Conservation (phyloP, 2,329 filamentous ascomycete species). For the Paecilomyces niveus region DNA sequence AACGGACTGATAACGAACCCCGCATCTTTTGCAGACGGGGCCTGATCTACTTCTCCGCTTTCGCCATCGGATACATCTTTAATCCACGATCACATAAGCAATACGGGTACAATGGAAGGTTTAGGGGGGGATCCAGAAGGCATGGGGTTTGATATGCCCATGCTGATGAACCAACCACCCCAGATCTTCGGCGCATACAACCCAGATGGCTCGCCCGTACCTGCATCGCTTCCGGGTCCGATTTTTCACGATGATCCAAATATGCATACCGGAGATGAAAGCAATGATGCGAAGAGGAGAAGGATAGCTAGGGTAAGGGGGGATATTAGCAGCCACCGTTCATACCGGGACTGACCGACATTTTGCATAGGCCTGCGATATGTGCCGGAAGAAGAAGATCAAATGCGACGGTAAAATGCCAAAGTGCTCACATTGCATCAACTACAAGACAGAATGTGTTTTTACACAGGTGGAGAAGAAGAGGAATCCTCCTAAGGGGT, state of each 20-base stretch:
- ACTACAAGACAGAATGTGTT: constrained; percentile 96
- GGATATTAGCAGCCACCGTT: background rate
- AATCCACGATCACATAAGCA: background rate
- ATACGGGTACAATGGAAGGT: constrained; percentile 22
- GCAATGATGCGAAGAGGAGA: constrained; percentile 78
- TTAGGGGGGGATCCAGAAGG: constrained; percentile 30
- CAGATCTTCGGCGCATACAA: constrained; percentile 62
- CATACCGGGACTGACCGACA: constrained; percentile 5
- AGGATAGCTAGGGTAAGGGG: constrained; percentile 73
- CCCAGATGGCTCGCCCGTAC: constrained; percentile 53
- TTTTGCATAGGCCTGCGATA: constrained; percentile 69
- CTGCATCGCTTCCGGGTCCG: constrained; percentile 39
- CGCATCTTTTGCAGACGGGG: background rate
- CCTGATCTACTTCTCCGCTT: background rate
- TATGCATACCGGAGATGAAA: constrained; percentile 41
- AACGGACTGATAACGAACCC: background rate
- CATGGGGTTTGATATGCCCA: constrained; percentile 39
- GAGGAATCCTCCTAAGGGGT: constrained; percentile 94
- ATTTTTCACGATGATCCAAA: constrained; percentile 39
- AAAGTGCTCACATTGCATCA: constrained; percentile 89
- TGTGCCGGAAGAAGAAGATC: constrained; percentile 90
- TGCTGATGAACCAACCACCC: constrained; percentile 56
- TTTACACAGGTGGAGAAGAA: constrained; percentile 99
- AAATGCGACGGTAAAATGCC: constrained; percentile 97
- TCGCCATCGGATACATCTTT: background rate